Percentiles rank a stretch among this genome's conserved stretches.
Evolutionary conservation across 495 filamentous ascomycete genomes (phyloP).

Genomic region (Tirmania nivea): DNA sequence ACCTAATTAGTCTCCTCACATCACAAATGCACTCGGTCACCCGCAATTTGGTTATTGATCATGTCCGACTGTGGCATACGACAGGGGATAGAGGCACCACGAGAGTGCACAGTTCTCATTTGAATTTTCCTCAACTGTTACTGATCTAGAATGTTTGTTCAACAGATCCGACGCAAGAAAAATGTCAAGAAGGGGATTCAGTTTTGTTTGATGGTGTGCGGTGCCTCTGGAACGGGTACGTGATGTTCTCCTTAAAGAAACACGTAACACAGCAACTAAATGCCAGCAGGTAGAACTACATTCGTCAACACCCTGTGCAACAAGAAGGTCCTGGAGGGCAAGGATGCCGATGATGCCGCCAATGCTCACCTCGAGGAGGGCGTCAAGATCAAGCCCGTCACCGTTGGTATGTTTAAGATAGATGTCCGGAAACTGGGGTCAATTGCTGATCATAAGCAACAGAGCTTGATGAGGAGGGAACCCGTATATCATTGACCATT

Average conservation of each 20-base stretch:
- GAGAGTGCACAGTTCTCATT: no score
- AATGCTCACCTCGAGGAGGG: constrained; percentile 87
- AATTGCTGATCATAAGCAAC: constrained; percentile 10
- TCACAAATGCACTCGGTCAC: constrained; percentile 8
- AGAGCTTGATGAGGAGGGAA: constrained; percentile 98
- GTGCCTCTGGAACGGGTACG: constrained; percentile 91
- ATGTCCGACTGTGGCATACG: not conserved
- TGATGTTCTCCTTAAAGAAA: constrained; percentile 9
- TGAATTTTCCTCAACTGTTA: not conserved
- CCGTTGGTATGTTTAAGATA: constrained; percentile 53
- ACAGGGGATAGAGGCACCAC: not conserved
- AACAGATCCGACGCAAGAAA: constrained; percentile 92
- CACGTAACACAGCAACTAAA: not conserved
- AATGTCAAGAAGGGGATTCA: constrained; percentile 99
- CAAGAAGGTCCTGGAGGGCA: constrained; percentile 67
- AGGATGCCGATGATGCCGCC: constrained; percentile 73
- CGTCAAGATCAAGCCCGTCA: constrained; percentile 94
- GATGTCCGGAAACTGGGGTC: not conserved
- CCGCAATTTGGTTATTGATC: constrained; percentile 1
- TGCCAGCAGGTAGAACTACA: constrained; percentile 62
- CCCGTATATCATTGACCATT: constrained; percentile 89
- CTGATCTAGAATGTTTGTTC: not conserved
- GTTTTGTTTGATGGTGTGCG: constrained; percentile 99
- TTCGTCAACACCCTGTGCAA: constrained; percentile 99
- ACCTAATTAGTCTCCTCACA: constrained; percentile 5